Percentiles rank a stretch among this genome's conserved stretches.
Conservation (phyloP, 805 yeast genomes). For the Metschnikowia proteae region DNA sequence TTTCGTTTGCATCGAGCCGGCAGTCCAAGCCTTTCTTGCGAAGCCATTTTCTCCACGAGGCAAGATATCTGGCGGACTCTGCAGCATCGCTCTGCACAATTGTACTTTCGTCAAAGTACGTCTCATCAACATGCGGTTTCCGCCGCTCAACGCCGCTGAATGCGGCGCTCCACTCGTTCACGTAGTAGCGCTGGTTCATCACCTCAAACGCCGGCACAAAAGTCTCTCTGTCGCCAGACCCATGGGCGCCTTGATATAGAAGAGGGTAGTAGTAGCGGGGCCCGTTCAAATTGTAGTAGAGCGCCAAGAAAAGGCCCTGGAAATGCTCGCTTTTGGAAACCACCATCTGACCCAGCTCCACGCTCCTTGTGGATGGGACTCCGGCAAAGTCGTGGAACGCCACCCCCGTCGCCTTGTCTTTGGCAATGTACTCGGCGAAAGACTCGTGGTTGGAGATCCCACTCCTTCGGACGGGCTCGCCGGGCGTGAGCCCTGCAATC, state of each 20-base stretch:
- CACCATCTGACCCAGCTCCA: conserved; percentile 37
- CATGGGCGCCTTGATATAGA: conserved; percentile 35
- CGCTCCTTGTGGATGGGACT: conserved; percentile 25
- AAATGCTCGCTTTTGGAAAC: conserved; percentile 33
- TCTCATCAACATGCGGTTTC: conserved; percentile 7
- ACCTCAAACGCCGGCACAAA: conserved; percentile 37
- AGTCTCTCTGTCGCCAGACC: conserved; percentile 36
- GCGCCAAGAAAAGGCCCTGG: conserved; percentile 26
- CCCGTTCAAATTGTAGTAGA: conserved; percentile 35
- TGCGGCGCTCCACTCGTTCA: conserved; percentile 12
- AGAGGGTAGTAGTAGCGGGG: conserved; percentile 26
- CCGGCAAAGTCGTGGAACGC: conserved; percentile 34
- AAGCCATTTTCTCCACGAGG: conserved; percentile 29
- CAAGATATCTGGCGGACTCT: conserved; percentile 17
- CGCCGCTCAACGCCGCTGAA: conserved; percentile 16
- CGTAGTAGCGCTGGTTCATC: conserved; percentile 33
- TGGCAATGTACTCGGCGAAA: conserved; percentile 21
- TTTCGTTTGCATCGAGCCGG: conserved; percentile 31
- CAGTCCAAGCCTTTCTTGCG: conserved; percentile 22
- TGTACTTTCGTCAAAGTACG: conserved; percentile 24
- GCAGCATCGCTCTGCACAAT: conserved; percentile 32
- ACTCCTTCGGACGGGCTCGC: conserved; percentile 23
- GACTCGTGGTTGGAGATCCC: conserved; percentile 27
- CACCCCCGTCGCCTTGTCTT: conserved; percentile 14
- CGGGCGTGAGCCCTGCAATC: conserved; percentile 15